Evolutionary conservation across 352 stramenopile species (phyloP), one percentile per base, ranked within the genome.

Genomic region (Phytopythium litorale): DNA sequence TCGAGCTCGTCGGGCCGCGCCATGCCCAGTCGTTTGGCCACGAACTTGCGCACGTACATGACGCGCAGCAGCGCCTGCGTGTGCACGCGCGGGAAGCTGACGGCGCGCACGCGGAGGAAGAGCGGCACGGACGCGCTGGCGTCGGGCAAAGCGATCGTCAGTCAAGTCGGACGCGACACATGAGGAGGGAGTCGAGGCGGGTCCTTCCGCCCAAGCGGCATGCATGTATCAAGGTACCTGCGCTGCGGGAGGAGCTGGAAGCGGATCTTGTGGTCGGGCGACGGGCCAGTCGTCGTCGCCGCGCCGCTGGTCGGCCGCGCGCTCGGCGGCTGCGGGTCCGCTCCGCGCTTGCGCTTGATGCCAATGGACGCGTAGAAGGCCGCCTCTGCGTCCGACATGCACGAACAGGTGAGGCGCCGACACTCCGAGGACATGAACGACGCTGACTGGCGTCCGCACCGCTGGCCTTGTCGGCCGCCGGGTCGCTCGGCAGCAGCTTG

Each of bases 41-140:
- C 49, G 57, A 80, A 91, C 60, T 91, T 91, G 62, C 76, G 71
- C 30, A 91, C 64, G 40, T 79, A 61, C 65, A 80, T 73, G 18
- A 91, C 35, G 35, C 35, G 35, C 35, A 85, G 61, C 58, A 69
- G 63, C 16, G 70, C 62, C 58, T 82, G 71, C 28, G 76, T 85
- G 45, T 63, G 61, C 71, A 85, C 81, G 40, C 53, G 62, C 21
- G 73, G 67, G 19, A 56, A 38, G 32, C 77, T 65, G 19, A 85
- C 37, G 53, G 70, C 61, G 25, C 56, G 49, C 8, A 84, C 57
- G 25, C 60, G 60, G 5, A 83, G 62, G 30, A 84, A 81, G 9
- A 87, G 67, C 37, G 78, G 78, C 15, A 81, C 59, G 18, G 79
- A 65, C 21, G 63, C 42, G 40, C 75, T 82, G 52, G n/a, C 35